Percentiles rank a stretch among this genome's conserved stretches.
Evolutionary conservation across 495 filamentous ascomycete species (phyloP).

Genomic region (Cudoniella acicularis): DNA sequence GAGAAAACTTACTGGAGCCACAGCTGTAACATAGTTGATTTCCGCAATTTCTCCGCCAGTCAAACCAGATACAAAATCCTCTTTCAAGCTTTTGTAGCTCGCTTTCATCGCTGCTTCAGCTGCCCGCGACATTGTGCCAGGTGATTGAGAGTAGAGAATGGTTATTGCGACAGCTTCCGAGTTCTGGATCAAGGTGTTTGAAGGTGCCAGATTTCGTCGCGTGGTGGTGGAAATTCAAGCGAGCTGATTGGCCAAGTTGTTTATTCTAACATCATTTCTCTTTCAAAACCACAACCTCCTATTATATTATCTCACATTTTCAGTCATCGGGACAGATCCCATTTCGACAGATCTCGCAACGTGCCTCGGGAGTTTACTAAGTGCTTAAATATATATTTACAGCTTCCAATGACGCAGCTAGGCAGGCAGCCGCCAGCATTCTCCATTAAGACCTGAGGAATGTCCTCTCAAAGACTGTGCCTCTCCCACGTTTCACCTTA

Average conservation of each 20-base stretch:
- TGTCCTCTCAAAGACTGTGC: slow-evolving; percentile 4
- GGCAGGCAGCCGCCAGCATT: background rate
- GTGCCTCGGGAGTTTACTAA: background rate
- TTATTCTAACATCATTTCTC: background rate
- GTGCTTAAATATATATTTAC: background rate
- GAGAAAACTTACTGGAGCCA: slow-evolving; percentile 70
- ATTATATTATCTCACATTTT: background rate
- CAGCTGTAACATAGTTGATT: slow-evolving; percentile 79
- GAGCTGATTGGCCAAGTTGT: too few relatives aligned
- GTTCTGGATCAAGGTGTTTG: background rate
- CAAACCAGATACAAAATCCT: slow-evolving; percentile 91
- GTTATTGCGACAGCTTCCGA: background rate
- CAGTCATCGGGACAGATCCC: background rate
- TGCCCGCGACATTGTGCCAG: slow-evolving; percentile 21
- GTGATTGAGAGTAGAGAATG: background rate
- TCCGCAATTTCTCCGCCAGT: slow-evolving; percentile 80
- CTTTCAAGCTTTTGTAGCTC: slow-evolving; percentile 85
- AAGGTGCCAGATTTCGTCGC: slow-evolving; percentile 19
- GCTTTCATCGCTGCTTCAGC: slow-evolving; percentile 27
- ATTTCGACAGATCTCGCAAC: background rate
- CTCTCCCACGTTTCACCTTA: slow-evolving; percentile 5
- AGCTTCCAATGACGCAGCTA: background rate
- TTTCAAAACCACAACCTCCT: background rate
- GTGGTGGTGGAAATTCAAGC: too few relatives aligned
- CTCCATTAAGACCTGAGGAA: background rate